A percentile compares a stretch with the other conserved stretches of the same genome.
These are phyloP conservation scores for Candida loeiensis DNA, from an alignment of 805 yeast species.

Conservation along the genomic window DNA sequence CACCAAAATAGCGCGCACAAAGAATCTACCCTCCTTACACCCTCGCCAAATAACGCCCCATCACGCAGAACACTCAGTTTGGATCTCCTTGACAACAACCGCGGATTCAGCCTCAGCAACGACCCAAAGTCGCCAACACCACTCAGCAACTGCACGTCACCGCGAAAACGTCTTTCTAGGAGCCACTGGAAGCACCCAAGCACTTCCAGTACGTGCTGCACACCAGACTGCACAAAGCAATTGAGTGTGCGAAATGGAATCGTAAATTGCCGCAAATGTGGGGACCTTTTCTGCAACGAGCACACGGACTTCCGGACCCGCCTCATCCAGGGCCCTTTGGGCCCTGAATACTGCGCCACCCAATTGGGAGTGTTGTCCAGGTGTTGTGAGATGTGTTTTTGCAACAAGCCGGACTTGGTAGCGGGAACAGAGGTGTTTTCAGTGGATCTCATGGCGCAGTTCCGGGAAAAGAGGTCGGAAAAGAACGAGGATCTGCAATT, in stretches of 20 bases:
- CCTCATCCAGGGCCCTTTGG: constrained; percentile 50
- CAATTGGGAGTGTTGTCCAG: constrained; percentile 61
- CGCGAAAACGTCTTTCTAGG: constrained; percentile 31
- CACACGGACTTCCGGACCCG: constrained; percentile 58
- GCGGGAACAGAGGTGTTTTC: constrained; percentile 38
- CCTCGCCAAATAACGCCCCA: constrained; percentile 8
- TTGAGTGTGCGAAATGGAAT: constrained; percentile 53
- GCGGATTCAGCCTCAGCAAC: constrained; percentile 33
- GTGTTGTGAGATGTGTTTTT: constrained; percentile 65
- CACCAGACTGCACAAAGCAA: constrained; percentile 36
- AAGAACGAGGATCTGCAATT: constrained; percentile 49
- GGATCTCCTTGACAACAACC: constrained; percentile 47
- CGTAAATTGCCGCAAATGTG: constrained; percentile 76
- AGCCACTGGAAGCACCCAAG: constrained; percentile 58
- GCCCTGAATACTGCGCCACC: constrained; percentile 29
- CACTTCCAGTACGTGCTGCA: constrained; percentile 37
- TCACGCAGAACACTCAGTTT: constrained; percentile 40
- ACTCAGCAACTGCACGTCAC: constrained; percentile 1
- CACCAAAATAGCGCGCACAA: not conserved
- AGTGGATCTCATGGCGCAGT: constrained; percentile 45
- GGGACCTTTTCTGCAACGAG: constrained; percentile 59
- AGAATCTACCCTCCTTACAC: not conserved
- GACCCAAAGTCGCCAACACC: constrained; percentile 6
- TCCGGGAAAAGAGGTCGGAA: constrained; percentile 37
- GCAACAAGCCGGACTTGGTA: constrained; percentile 49